phyloP scores from a whole-genome alignment of 2,329 filamentous ascomycete species.

The Ophiostoma ulmi region DNA sequence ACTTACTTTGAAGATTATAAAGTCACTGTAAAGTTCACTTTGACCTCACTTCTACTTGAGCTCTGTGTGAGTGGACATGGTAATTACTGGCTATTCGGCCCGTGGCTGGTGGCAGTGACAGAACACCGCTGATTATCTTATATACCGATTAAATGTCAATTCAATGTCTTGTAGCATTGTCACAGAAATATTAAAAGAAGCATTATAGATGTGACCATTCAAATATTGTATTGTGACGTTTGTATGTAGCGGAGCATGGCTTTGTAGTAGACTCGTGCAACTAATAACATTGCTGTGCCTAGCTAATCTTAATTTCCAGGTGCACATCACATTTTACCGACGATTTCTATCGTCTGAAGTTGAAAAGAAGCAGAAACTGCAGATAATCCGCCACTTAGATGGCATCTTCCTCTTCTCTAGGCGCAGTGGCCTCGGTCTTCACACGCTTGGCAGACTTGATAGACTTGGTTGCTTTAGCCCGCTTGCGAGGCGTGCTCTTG shows the following conservation, averaged over 20 bases:
- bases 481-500: constrained; percentile 21
- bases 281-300: neutral
- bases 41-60: neutral
- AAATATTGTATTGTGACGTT: neutral
- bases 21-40: neutral
- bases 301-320: neutral
- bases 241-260: neutral
- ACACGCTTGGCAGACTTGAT: constrained; percentile 18
- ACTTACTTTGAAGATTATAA: too few relatives aligned
- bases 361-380: neutral
- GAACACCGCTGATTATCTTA: neutral
- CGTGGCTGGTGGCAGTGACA: neutral
- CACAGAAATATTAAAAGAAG: too few relatives aligned
- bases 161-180: too few relatives aligned
- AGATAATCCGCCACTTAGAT: neutral
- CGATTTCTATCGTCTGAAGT: neutral
- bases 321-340: neutral
- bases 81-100: neutral
- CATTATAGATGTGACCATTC: neutral
- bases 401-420: constrained; percentile 7
- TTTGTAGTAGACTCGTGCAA: neutral
- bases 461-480: constrained; percentile 16
- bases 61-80: neutral
- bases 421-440: constrained; percentile 15
- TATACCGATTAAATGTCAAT: neutral